Percentiles rank a stretch among this genome's conserved stretches.
Evolutionary conservation across 148 eudicot genomes (phyloP).

Genomic region (Linanthus parryae): DNA sequence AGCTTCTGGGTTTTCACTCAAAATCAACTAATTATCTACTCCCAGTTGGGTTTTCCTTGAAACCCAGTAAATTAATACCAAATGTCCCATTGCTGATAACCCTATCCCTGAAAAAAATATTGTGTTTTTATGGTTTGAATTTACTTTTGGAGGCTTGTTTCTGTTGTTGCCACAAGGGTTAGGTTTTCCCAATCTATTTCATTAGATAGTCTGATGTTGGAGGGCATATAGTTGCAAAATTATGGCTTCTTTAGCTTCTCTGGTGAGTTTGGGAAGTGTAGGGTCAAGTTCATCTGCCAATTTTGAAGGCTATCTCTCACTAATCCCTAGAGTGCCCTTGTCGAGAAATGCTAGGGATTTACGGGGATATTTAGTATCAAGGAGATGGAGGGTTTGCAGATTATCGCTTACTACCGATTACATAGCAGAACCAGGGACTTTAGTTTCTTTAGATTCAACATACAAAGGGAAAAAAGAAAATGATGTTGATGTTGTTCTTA

Average conservation of each 20-base stretch:
- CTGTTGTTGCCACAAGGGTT: constrained; percentile 14
- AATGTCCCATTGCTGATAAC: too few species aligned
- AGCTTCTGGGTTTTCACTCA: too few species aligned
- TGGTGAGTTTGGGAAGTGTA: constrained; percentile 75
- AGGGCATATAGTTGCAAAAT: constrained; percentile 9
- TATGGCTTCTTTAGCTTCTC: constrained; percentile 92
- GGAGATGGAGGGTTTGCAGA: constrained; percentile 79
- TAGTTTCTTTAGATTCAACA: constrained; percentile 59
- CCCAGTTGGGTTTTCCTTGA: too few species aligned
- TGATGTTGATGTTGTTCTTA: constrained; percentile 55
- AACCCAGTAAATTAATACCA: too few species aligned
- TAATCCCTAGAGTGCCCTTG: constrained; percentile 37
- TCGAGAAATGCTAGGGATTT: constrained; percentile 43
- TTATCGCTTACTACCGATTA: constrained; percentile 64
- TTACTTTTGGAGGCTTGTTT: too few species aligned
- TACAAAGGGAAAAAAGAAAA: constrained; percentile 52
- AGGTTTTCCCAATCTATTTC: constrained; percentile 8
- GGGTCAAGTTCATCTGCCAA: constrained; percentile 44
- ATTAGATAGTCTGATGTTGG: constrained; percentile 17
- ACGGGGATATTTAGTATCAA: constrained; percentile 42
- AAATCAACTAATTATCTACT: too few species aligned
- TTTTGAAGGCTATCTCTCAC: constrained; percentile 53
- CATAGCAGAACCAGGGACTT: constrained; percentile 68
- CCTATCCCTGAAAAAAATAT: too few species aligned
- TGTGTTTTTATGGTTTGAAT: too few species aligned